Percentiles rank a stretch among this genome's conserved stretches.
Evolutionary conservation across 441 rosid genomes (phyloP).

Genomic region (Euphorbia celastroides): DNA sequence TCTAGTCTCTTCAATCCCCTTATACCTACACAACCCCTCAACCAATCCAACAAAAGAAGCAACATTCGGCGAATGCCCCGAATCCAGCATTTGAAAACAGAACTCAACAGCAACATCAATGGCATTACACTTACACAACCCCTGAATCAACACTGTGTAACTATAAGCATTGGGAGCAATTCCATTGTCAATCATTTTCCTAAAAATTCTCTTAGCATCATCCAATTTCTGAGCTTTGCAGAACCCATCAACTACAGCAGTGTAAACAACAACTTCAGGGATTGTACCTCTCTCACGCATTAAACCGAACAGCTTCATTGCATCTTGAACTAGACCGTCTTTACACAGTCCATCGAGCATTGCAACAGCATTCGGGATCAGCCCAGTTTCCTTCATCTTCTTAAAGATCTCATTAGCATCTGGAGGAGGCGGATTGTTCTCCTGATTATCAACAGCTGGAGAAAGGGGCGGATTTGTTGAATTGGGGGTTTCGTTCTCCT

Average conservation of each 20-base stretch:
- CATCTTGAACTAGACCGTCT: conserved; percentile 85
- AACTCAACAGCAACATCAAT: conserved; percentile 60
- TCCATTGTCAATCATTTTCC: conserved; percentile 71
- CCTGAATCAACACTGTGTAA: conserved; percentile 59
- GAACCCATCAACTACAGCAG: conserved; percentile 88
- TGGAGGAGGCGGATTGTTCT: conserved; percentile 30
- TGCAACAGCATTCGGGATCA: conserved; percentile 79
- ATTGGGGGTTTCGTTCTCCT: conserved; percentile 9
- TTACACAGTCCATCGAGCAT: conserved; percentile 97
- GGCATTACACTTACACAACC: conserved; percentile 45
- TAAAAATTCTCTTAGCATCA: conserved; percentile 76
- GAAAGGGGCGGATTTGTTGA: conserved; percentile 12
- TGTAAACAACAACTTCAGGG: conserved; percentile 86
- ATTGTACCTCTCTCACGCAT: conserved; percentile 85
- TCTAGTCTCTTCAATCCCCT: conserved; percentile 58
- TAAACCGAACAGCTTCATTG: conserved; percentile 74
- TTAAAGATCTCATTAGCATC: conserved; percentile 68
- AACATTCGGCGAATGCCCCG: conserved; percentile 73
- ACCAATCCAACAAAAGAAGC: conserved; percentile 79
- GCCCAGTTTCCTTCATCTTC: conserved; percentile 87
- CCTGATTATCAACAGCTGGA: conserved; percentile 8
- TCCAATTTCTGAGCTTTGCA: conserved; percentile 73
- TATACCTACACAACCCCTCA: conserved; percentile 58
- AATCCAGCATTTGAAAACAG: conserved; percentile 67
- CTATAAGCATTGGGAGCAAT: conserved; percentile 70